Percentiles rank a stretch among this genome's conserved stretches.
Evolutionary conservation across 2,329 filamentous ascomycete species (phyloP).

Genomic region (Stemphylium vesicarium): DNA sequence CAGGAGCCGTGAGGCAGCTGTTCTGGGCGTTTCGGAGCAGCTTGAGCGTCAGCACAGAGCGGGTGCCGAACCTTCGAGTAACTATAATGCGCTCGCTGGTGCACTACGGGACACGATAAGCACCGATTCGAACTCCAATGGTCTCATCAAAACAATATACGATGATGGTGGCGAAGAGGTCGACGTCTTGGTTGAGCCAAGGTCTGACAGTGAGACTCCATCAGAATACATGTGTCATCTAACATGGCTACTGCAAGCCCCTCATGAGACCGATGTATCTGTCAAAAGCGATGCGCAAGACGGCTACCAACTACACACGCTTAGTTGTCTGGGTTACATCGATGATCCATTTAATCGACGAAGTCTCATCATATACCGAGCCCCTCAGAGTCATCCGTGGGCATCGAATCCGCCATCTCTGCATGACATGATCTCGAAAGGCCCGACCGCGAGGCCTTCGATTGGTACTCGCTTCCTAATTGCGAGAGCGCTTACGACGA

Average conservation of each 20-base stretch:
- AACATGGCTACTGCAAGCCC: slow-evolving; percentile 21
- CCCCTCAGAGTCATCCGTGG: slow-evolving; percentile 19
- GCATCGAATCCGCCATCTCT: slow-evolving; percentile 16
- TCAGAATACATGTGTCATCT: slow-evolving; percentile 19
- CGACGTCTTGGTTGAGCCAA: slow-evolving; percentile 63
- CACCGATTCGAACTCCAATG: background rate
- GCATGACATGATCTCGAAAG: slow-evolving; percentile 15
- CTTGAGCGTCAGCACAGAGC: slow-evolving; percentile 20
- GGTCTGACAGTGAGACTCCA: slow-evolving; percentile 67
- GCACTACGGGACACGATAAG: slow-evolving; percentile 9
- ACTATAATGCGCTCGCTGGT: slow-evolving; percentile 16
- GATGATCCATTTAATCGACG: slow-evolving; percentile 19
- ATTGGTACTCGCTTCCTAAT: slow-evolving; percentile 14
- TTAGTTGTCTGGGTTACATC: slow-evolving; percentile 21
- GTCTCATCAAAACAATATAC: slow-evolving; percentile 20
- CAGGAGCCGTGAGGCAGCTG: slow-evolving; percentile 5
- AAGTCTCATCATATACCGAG: slow-evolving; percentile 17
- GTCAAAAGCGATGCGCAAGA: slow-evolving; percentile 5
- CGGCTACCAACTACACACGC: slow-evolving; percentile 18
- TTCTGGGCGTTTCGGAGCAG: slow-evolving; percentile 16
- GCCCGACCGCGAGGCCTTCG: slow-evolving; percentile 3
- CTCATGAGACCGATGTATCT: slow-evolving; percentile 3
- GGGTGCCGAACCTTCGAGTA: slow-evolving; percentile 6
- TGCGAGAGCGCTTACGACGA: slow-evolving; percentile 13
- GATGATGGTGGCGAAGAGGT: slow-evolving; percentile 13